phyloP scores from a whole-genome alignment of 148 eudicot species.

The Silene latifolia region DNA sequence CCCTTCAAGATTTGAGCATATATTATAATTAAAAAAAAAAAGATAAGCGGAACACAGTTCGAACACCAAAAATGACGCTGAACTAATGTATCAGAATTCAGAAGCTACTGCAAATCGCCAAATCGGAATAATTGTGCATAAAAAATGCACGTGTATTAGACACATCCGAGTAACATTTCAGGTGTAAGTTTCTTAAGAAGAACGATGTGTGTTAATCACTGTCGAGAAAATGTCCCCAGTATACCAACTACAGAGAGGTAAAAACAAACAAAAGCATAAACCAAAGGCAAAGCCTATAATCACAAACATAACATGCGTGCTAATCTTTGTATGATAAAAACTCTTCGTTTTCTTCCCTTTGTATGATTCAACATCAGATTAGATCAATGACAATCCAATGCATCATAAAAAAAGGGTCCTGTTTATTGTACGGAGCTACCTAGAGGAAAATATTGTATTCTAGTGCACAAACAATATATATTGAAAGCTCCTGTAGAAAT shows the following conservation, averaged over 20 bases:
- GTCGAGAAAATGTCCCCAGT: not conserved
- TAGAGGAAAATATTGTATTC: not conserved
- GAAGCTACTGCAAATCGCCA: not conserved
- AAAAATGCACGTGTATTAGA: not conserved
- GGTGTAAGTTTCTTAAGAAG: not conserved
- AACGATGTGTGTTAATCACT: not conserved
- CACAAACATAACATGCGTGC: conserved; percentile 3
- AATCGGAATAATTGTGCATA: not conserved
- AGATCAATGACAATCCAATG: not conserved
- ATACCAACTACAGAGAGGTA: not conserved
- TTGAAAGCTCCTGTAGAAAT: not conserved
- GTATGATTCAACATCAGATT: not conserved
- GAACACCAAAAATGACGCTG: no score
- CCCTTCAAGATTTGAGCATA: no score
- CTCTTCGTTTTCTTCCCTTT: not conserved
- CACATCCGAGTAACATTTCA: not conserved
- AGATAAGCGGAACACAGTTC: no score
- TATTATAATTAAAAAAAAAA: no score
- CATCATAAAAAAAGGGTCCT: not conserved
- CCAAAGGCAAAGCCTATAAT: conserved; percentile 3
- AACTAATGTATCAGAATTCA: conserved; percentile 4
- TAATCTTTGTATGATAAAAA: not conserved
- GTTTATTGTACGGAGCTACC: conserved; percentile 7
- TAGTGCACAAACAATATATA: not conserved
- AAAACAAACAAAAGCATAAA: conserved; percentile 17